Evolutionary conservation across 139 green algal species (phyloP).

Genomic region (Coelastrella sp.): DNA sequence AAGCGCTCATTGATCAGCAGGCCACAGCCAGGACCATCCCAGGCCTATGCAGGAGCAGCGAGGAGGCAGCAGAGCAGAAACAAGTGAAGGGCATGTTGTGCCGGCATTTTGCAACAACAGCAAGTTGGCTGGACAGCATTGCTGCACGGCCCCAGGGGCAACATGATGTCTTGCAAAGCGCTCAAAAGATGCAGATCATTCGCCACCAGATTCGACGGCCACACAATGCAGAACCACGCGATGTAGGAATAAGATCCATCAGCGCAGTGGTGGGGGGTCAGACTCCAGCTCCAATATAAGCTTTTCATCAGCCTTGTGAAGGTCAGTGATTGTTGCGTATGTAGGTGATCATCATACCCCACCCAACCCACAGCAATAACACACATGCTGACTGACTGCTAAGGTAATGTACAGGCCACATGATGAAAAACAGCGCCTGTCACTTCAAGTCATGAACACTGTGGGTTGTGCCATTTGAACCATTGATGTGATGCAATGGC

Average conservation of each 20-base stretch:
- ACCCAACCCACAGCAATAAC: neutral
- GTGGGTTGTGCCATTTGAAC: no score
- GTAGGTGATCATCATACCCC: neutral
- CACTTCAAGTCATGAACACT: no score
- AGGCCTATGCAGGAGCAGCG: constrained; percentile 52
- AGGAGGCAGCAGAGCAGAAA: neutral
- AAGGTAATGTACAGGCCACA: no score
- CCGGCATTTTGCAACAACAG: neutral
- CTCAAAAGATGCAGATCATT: no score
- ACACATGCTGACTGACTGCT: neutral
- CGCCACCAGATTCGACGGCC: no score
- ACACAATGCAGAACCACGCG: no score
- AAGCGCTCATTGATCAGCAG: constrained; percentile 92
- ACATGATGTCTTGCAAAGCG: no score
- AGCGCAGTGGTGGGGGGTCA: no score
- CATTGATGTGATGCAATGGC: no score
- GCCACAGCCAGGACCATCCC: constrained; percentile 58
- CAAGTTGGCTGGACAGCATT: neutral
- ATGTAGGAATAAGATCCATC: no score
- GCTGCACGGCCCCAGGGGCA: neutral
- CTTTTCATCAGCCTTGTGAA: neutral
- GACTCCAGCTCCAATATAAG: neutral
- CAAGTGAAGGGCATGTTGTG: neutral
- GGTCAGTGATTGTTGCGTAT: neutral
- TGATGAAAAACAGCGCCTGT: no score